A percentile compares a stretch with the other conserved stretches of the same genome.
Evolutionary conservation across 2,329 filamentous ascomycete genomes (phyloP).

Genomic region (Beauveria australis): DNA sequence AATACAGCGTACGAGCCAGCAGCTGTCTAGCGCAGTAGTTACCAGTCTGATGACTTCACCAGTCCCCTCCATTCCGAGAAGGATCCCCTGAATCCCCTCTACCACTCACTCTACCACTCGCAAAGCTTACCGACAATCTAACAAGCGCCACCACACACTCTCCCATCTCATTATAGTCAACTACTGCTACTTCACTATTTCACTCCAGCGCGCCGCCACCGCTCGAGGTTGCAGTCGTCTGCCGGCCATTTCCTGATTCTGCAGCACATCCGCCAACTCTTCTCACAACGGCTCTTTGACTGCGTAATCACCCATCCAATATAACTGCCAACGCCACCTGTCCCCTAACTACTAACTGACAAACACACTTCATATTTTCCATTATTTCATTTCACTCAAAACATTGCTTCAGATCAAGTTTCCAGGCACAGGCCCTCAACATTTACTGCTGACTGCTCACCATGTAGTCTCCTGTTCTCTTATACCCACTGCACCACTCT

Average conservation of each 20-base stretch:
- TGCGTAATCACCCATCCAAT: not conserved
- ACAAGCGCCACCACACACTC: not conserved
- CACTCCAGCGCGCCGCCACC: not conserved
- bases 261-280: not conserved
- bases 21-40: not conserved
- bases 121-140: not conserved
- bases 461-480: not conserved
- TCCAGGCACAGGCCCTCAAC: not conserved
- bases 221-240: not conserved
- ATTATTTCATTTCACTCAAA: not conserved
- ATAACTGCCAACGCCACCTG: not conserved
- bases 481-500: not conserved
- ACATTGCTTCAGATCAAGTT: not conserved
- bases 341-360: not conserved
- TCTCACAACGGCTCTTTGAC: not conserved
- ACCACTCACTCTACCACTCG: too few species aligned
- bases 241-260: not conserved
- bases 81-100: not conserved
- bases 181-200: not conserved
- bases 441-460: constrained; percentile 1
- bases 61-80: not conserved
- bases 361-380: not conserved
- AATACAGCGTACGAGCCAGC: not conserved
- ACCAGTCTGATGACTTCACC: not conserved
- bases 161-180: not conserved